Conservation (phyloP, 1,284 basidiomycete genomes). For the Vanrija sp. region DNA sequence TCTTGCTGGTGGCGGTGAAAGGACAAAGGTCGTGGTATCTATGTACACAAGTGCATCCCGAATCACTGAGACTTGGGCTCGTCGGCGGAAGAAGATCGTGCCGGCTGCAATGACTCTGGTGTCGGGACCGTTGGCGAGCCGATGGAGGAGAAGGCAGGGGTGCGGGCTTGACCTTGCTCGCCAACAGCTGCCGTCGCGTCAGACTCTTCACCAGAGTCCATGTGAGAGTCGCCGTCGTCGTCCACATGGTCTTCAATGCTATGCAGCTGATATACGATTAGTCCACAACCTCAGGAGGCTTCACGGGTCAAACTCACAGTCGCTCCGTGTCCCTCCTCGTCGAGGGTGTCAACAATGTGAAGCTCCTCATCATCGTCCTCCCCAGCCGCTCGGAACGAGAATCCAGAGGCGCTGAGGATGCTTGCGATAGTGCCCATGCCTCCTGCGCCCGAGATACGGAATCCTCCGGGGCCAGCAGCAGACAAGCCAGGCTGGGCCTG, state of each 20-base stretch:
- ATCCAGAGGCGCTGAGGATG: conserved; percentile 43
- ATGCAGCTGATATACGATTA: neutral
- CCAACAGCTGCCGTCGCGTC: conserved; percentile 55
- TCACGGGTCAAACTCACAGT: neutral
- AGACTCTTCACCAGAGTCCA: conserved; percentile 55
- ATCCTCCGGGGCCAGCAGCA: conserved; percentile 32
- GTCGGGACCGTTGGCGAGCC: conserved; percentile 41
- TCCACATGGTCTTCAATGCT: conserved; percentile 23
- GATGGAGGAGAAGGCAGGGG: conserved; percentile 36
- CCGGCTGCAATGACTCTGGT: conserved; percentile 27
- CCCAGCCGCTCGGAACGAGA: conserved; percentile 38
- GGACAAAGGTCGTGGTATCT: neutral
- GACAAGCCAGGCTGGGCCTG: conserved; percentile 18
- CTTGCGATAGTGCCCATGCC: conserved; percentile 45
- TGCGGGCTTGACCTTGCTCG: neutral
- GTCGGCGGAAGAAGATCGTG: neutral
- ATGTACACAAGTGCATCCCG: neutral
- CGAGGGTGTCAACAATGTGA: conserved; percentile 20
- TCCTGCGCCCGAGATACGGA: conserved; percentile 38
- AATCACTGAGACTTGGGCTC: neutral
- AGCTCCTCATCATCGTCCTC: conserved; percentile 40
- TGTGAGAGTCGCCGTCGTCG: conserved; percentile 56
- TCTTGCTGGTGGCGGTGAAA: too few relatives aligned
- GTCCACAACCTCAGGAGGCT: neutral
- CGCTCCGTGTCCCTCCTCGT: neutral